phyloP scores from a whole-genome alignment of 2,329 filamentous ascomycete species.

The Phialophora verrucosa region DNA sequence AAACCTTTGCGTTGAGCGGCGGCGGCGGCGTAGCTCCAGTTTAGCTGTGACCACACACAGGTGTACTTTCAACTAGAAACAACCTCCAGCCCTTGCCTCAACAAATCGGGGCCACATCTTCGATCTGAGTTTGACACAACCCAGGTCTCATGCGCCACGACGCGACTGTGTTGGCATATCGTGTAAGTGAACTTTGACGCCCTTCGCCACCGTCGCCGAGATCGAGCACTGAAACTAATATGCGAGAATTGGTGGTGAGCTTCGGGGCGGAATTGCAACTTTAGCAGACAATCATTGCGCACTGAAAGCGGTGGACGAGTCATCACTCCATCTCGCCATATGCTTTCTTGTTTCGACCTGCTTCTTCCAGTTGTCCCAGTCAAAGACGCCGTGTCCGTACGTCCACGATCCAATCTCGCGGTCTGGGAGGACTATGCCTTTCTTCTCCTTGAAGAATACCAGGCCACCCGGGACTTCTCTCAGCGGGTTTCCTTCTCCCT shows the following conservation, averaged over 20 bases:
- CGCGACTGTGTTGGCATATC: background rate
- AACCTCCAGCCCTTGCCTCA: background rate
- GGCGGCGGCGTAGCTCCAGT: background rate
- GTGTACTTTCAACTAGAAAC: background rate
- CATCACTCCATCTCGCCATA: background rate
- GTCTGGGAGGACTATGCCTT: constrained; percentile 24
- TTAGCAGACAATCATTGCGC: background rate
- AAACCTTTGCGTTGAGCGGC: background rate
- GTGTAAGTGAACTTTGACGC: background rate
- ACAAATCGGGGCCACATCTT: background rate
- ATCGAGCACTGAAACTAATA: background rate
- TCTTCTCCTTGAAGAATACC: constrained; percentile 35
- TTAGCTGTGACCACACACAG: background rate
- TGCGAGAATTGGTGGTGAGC: background rate
- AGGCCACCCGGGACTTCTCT: constrained; percentile 32
- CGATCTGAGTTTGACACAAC: background rate
- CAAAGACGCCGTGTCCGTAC: constrained; percentile 29
- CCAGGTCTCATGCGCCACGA: background rate
- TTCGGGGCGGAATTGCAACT: background rate
- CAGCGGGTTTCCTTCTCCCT: constrained; percentile 36
- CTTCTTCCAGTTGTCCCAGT: constrained; percentile 31
- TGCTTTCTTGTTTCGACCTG: constrained; percentile 3
- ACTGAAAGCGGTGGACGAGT: background rate
- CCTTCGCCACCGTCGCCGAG: background rate
- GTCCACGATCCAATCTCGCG: constrained; percentile 29